These are phyloP conservation scores for Yarrowia osloensis DNA, from an alignment of 805 yeast species.

Conservation along the genomic window DNA sequence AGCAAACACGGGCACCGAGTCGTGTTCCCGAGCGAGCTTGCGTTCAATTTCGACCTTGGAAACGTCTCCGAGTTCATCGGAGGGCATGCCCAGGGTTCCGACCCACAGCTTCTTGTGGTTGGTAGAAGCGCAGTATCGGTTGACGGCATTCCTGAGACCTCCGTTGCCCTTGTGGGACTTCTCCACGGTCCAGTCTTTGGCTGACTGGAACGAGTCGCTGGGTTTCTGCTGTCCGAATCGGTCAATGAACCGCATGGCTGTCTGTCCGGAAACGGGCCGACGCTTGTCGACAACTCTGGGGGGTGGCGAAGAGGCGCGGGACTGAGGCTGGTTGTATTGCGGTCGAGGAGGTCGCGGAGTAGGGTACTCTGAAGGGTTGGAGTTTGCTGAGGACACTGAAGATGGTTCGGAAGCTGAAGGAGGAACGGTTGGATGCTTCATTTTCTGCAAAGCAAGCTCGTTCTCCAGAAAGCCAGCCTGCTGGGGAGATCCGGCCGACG, in stretches of 20 bases:
- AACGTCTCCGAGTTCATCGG: conserved; percentile 68
- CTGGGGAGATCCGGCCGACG: conserved; percentile 11
- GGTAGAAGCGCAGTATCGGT: conserved; percentile 51
- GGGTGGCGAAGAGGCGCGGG: conserved; percentile 22
- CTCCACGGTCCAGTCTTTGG: conserved; percentile 67
- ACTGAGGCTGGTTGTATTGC: conserved; percentile 22
- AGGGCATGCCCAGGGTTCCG: conserved; percentile 91
- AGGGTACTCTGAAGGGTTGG: conserved; percentile 8
- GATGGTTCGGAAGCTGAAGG: conserved; percentile 5
- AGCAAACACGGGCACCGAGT: conserved; percentile 67
- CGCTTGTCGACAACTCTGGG: conserved; percentile 11
- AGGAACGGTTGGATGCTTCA: neutral
- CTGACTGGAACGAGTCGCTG: conserved; percentile 50
- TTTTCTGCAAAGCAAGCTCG: conserved; percentile 4
- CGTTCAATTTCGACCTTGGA: conserved; percentile 57
- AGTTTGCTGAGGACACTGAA: neutral
- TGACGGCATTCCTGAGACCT: conserved; percentile 81
- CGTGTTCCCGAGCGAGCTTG: conserved; percentile 51
- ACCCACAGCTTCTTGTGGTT: conserved; percentile 62
- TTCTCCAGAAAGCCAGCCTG: conserved; percentile 18
- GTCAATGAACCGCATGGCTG: conserved; percentile 27
- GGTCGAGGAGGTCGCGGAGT: neutral
- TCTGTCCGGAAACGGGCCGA: neutral
- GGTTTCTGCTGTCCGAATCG: conserved; percentile 22
- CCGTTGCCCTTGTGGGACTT: conserved; percentile 80